A percentile compares a stretch with the other conserved stretches of the same genome.
Conservation (phyloP, 139 green algal species). For the Trebouxia sp. region DNA sequence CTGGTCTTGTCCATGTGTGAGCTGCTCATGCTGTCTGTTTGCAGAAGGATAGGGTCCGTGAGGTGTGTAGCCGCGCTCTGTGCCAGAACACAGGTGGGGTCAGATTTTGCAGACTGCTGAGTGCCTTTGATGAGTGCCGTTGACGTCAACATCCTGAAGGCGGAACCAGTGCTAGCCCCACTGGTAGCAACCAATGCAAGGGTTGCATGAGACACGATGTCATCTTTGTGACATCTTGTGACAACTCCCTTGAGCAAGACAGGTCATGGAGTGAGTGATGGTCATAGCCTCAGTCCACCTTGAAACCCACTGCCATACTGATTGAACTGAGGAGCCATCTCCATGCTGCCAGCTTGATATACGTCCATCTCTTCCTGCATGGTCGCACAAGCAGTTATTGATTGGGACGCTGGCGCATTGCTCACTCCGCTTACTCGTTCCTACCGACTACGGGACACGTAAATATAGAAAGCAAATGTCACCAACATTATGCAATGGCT, state of each 20-base stretch:
- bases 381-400: too few relatives aligned
- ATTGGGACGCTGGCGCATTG: too few relatives aligned
- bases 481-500: too few relatives aligned
- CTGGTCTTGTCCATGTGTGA: too few relatives aligned
- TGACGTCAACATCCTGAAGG: neutral
- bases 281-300: slow-evolving; percentile 3
- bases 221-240: slow-evolving; percentile 12
- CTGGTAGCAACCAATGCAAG: neutral
- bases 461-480: neutral
- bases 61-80: slow-evolving; percentile 16
- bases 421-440: too few relatives aligned
- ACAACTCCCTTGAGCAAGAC: slow-evolving; percentile 26
- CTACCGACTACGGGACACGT: too few relatives aligned
- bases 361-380: neutral
- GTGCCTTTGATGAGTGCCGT: neutral
- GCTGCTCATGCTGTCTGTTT: too few relatives aligned
- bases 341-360: slow-evolving; percentile 10
- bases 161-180: too few relatives aligned
- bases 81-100: neutral
- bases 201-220: neutral
- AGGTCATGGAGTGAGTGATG: neutral
- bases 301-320: slow-evolving; percentile 2
- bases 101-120: neutral
- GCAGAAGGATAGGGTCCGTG: neutral
- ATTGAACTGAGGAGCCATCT: neutral